Evolutionary conservation across 1,284 basidiomycete genomes (phyloP).

Genomic region (Irpex sp.): DNA sequence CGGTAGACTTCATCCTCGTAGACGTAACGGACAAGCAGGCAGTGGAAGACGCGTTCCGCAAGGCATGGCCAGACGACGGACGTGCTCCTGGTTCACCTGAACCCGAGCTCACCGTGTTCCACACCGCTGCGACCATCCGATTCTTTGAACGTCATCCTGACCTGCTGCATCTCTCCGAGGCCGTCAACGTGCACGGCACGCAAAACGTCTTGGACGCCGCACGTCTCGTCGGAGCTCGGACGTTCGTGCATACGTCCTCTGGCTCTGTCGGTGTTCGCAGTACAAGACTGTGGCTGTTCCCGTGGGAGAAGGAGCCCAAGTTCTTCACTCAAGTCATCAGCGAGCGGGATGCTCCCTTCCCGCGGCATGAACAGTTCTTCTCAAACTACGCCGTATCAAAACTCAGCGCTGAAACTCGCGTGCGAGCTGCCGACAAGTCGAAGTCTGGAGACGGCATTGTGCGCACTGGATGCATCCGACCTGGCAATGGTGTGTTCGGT

Average conservation of each 20-base stretch:
- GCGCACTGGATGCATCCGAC: constrained; percentile 67
- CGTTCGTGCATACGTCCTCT: constrained; percentile 62
- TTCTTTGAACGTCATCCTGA: constrained; percentile 61
- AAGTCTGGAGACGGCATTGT: constrained; percentile 34
- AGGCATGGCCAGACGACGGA: constrained; percentile 48
- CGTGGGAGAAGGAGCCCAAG: constrained; percentile 60
- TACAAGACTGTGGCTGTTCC: constrained; percentile 62
- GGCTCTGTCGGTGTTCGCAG: constrained; percentile 51
- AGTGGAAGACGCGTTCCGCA: constrained; percentile 57
- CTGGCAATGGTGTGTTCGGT: constrained; percentile 72
- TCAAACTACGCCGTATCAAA: constrained; percentile 71
- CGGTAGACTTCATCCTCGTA: constrained; percentile 53
- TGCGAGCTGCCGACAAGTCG: constrained; percentile 50
- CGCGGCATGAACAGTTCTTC: constrained; percentile 54
- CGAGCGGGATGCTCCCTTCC: constrained; percentile 47
- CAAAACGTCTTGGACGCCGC: constrained; percentile 55
- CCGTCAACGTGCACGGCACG: constrained; percentile 63
- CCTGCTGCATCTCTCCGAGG: constrained; percentile 49
- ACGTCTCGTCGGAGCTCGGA: constrained; percentile 39
- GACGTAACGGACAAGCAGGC: constrained; percentile 53
- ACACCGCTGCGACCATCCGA: constrained; percentile 71
- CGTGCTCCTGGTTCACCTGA: constrained; percentile 17
- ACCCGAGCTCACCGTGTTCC: constrained; percentile 58
- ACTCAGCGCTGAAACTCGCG: constrained; percentile 46
- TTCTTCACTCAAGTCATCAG: constrained; percentile 53